phyloP scores from a whole-genome alignment of 257 asterid genomes.

The Leptodermis oblonga region DNA sequence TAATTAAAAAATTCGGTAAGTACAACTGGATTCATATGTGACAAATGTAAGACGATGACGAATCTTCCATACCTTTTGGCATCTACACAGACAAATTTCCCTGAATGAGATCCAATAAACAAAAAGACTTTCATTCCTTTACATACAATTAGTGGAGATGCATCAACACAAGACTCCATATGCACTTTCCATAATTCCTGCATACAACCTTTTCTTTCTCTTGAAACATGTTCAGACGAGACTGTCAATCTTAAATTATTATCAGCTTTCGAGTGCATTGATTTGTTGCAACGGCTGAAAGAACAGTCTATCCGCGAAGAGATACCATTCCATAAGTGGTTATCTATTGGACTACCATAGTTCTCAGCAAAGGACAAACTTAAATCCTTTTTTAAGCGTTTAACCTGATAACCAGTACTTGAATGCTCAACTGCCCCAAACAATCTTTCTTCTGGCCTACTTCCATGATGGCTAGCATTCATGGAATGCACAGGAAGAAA shows the following conservation, averaged over 20 bases:
- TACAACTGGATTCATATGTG: neutral
- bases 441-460: constrained; percentile 27
- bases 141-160: constrained; percentile 80
- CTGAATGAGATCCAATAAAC: constrained; percentile 87
- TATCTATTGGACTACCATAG: constrained; percentile 28
- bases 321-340: constrained; percentile 26
- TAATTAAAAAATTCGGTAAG: too few species aligned
- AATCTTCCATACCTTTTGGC: constrained; percentile 54
- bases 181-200: constrained; percentile 61
- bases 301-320: constrained; percentile 45
- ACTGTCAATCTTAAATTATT: constrained; percentile 26
- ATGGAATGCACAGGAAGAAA: constrained; percentile 24
- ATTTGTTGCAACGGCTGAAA: constrained; percentile 76
- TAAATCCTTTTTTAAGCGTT: constrained; percentile 44
- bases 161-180: constrained; percentile 89
- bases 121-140: constrained; percentile 47
- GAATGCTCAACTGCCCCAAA: constrained; percentile 20
- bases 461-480: constrained; percentile 15
- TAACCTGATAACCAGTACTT: constrained; percentile 32
- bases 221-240: constrained; percentile 36
- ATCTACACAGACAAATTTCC: constrained; percentile 65
- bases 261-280: constrained; percentile 42
- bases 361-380: constrained; percentile 16
- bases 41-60: neutral
- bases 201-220: constrained; percentile 47